A percentile compares a stretch with the other conserved stretches of the same genome.
Evolutionary conservation across 768 basidiomycete genomes (phyloP).

Genomic region (Amanita thiersii): DNA sequence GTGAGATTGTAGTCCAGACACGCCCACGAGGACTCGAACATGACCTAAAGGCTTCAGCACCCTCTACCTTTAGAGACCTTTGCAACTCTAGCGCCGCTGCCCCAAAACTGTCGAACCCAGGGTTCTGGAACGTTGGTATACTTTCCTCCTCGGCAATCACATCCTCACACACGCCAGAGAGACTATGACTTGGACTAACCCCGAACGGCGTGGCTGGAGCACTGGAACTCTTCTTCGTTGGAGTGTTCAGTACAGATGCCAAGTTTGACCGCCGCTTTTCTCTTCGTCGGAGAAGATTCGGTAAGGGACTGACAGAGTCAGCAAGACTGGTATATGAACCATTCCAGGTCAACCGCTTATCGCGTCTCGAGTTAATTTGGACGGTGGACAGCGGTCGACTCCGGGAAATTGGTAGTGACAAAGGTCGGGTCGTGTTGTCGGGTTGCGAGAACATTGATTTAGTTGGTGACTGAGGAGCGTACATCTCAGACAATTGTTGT

Average conservation of each 20-base stretch:
- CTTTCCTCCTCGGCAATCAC: constrained; percentile 19
- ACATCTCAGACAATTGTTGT: constrained; percentile 82
- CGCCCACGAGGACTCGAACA: constrained; percentile 22
- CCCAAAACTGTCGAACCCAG: constrained; percentile 38
- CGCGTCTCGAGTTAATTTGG: constrained; percentile 16
- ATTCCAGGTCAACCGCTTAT: constrained; percentile 72
- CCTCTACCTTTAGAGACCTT: constrained; percentile 41
- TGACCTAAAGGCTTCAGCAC: constrained; percentile 38
- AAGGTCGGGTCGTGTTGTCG: constrained; percentile 27
- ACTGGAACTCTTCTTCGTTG: constrained; percentile 23
- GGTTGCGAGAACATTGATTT: constrained; percentile 20
- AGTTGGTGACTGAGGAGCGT: constrained; percentile 67
- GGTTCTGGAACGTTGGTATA: constrained; percentile 13
- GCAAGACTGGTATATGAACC: constrained; percentile 53
- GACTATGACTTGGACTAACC: constrained; percentile 8
- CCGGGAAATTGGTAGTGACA: constrained; percentile 27
- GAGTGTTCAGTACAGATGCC: constrained; percentile 29
- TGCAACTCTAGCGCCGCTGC: constrained; percentile 54
- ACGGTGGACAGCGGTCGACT: constrained; percentile 20
- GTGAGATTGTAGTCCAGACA: constrained; percentile 24
- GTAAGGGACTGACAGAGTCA: constrained; percentile 36
- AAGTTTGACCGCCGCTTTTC: constrained; percentile 53
- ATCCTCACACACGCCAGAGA: constrained; percentile 22
- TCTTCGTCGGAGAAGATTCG: constrained; percentile 31
- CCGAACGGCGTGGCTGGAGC: constrained; percentile 23